A percentile compares a stretch with the other conserved stretches of the same genome.
Evolutionary conservation across 371 early-diverging fungal genomes (phyloP).

Genomic region (Rhizopus delemar): DNA sequence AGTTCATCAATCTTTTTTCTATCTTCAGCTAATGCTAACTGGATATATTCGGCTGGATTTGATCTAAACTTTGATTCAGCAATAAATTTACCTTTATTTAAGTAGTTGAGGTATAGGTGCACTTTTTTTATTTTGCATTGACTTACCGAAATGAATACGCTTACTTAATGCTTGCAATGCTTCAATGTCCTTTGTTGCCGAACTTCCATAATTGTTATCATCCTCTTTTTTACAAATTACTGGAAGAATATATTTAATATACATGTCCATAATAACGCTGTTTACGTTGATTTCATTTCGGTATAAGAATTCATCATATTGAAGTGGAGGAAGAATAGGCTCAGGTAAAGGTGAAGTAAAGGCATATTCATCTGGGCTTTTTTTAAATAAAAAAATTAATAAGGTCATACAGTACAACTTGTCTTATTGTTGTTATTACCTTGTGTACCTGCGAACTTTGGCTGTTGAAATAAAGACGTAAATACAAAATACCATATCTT

Average conservation of each 20-base stretch:
- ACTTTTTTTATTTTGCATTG: no score
- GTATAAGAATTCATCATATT: slow-evolving; percentile 72
- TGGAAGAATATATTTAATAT: slow-evolving; percentile 73
- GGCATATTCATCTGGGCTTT: slow-evolving; percentile 93
- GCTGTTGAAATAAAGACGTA: slow-evolving; percentile 45
- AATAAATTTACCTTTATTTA: slow-evolving; percentile 80
- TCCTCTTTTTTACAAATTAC: slow-evolving; percentile 64
- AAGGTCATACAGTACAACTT: not conserved
- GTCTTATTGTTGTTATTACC: slow-evolving; percentile 26
- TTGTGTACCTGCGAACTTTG: slow-evolving; percentile 82
- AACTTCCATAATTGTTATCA: slow-evolving; percentile 89
- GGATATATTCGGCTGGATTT: slow-evolving; percentile 81
- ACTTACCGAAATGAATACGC: slow-evolving; percentile 91
- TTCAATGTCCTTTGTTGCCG: slow-evolving; percentile 91
- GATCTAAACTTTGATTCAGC: slow-evolving; percentile 92
- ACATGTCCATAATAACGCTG: slow-evolving; percentile 74
- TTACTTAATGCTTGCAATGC: slow-evolving; percentile 89
- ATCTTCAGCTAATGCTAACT: slow-evolving; percentile 75
- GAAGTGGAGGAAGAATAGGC: slow-evolving; percentile 82
- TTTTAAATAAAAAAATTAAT: not conserved
- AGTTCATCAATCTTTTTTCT: slow-evolving; percentile 78
- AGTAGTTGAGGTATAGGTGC: not conserved
- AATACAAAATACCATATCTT: no score
- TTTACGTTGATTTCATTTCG: slow-evolving; percentile 86
- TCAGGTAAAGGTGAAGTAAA: slow-evolving; percentile 83